These are phyloP conservation scores for Melampsora americana DNA, from an alignment of 1,284 basidiomycete genomes.

Conservation along the genomic window DNA sequence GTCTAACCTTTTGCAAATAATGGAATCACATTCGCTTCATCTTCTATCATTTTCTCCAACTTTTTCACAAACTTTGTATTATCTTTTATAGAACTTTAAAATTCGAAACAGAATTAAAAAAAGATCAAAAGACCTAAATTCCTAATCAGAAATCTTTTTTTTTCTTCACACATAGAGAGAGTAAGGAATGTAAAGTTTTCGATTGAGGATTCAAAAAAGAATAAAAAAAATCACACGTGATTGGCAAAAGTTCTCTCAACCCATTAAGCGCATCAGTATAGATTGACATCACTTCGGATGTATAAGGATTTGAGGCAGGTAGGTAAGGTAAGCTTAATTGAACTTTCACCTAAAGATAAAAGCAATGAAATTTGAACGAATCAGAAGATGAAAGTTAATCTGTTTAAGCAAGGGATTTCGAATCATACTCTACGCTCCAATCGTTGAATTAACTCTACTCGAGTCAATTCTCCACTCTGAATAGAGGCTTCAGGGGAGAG, in stretches of 20 bases:
- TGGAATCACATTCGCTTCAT: conserved; percentile 32
- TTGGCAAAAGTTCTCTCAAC: conserved; percentile 16
- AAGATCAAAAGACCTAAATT: neutral
- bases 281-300: conserved; percentile 28
- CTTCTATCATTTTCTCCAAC: conserved; percentile 32
- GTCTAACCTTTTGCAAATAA: conserved; percentile 33
- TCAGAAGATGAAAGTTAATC: conserved; percentile 9
- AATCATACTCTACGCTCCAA: conserved; percentile 31
- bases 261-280: conserved; percentile 18
- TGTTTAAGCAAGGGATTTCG: too few species aligned
- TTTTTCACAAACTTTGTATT: conserved; percentile 14
- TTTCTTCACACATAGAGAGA: neutral
- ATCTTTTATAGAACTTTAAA: conserved; percentile 1
- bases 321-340: conserved; percentile 34
- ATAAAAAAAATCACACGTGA: conserved; percentile 16
- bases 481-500: conserved; percentile 12
- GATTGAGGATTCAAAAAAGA: neutral
- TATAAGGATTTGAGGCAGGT: conserved; percentile 42
- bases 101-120: neutral
- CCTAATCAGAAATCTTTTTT: neutral
- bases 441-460: conserved; percentile 25
- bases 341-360: conserved; percentile 66
- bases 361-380: conserved; percentile 74
- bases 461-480: conserved; percentile 33
- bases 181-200: neutral